Percentiles rank a stretch among this genome's conserved stretches.
phyloP scores from a whole-genome alignment of 345 rosid genomes.

The Clarkia xantiana region DNA sequence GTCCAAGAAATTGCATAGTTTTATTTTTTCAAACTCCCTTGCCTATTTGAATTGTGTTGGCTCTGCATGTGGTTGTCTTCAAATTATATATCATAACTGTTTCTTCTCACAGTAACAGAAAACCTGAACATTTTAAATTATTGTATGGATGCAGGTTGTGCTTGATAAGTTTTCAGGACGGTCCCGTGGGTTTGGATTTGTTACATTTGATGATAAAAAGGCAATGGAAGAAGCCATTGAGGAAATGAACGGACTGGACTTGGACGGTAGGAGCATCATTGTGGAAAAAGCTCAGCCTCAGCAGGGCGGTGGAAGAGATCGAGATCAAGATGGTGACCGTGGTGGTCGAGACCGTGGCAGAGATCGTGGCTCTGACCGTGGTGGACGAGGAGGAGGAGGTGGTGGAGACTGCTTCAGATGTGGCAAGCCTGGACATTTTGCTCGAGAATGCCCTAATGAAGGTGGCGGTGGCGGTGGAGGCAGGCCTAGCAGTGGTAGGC shows the following conservation, averaged over 20 bases:
- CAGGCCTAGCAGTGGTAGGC: constrained; percentile 1
- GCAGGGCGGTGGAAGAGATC: constrained; percentile 61
- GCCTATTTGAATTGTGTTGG: too few relatives aligned
- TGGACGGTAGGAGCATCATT: constrained; percentile 80
- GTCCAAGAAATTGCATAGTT: too few relatives aligned
- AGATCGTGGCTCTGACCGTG: constrained; percentile 25
- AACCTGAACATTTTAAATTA: background rate
- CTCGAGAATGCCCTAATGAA: constrained; percentile 85
- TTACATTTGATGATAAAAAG: constrained; percentile 62
- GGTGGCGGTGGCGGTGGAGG: constrained; percentile 29
- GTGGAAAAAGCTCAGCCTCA: constrained; percentile 94
- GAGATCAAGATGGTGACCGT: constrained; percentile 35
- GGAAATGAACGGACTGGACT: constrained; percentile 80
- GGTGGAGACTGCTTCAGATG: constrained; percentile 92
- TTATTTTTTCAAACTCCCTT: too few relatives aligned
- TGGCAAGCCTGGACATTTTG: constrained; percentile 95
- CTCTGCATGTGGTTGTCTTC: too few relatives aligned
- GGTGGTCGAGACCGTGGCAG: constrained; percentile 36
- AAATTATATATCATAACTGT: too few relatives aligned
- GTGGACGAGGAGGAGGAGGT: constrained; percentile 37
- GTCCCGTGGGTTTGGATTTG: constrained; percentile 96
- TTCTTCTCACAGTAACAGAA: too few relatives aligned
- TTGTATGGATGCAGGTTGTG: constrained; percentile 43
- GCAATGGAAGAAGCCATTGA: constrained; percentile 93
- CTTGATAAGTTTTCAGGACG: constrained; percentile 83